Conservation (phyloP, 2,329 filamentous ascomycete genomes). For the Trichoderma arundinaceum region DNA sequence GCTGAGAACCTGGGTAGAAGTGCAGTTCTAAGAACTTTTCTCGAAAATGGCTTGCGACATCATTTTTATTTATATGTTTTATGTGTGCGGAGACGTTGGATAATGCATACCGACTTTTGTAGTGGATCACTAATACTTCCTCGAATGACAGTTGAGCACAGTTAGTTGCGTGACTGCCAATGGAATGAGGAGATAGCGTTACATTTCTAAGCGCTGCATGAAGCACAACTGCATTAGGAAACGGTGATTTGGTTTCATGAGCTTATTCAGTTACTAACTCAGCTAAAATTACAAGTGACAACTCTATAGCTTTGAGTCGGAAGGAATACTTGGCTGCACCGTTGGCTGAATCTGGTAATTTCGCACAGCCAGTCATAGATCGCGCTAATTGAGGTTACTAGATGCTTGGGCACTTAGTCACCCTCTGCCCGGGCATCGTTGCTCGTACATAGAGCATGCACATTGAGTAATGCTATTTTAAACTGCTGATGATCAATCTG, state of each 20-base stretch:
- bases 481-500: no score
- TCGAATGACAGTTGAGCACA: not conserved
- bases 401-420: not conserved
- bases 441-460: not conserved
- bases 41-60: not conserved
- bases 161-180: not conserved
- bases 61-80: not conserved
- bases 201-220: slow-evolving; percentile 12
- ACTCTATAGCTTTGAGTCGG: not conserved
- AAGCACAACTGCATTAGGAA: not conserved
- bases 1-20: not conserved
- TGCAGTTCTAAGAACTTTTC: not conserved
- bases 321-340: not conserved
- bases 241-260: not conserved
- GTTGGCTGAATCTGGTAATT: slow-evolving; percentile 10
- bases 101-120: not conserved
- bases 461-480: no score
- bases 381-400: not conserved
- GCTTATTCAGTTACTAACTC: no score
- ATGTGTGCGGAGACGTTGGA: not conserved
- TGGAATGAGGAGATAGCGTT: not conserved
- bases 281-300: not conserved
- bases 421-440: not conserved
- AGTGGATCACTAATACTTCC: slow-evolving; percentile 8
- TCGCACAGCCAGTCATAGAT: not conserved